These are phyloP conservation scores for Antitrichia curtipendula DNA, from an alignment of 225 moss, liverwort and hornwort genomes.

Conservation along the genomic window DNA sequence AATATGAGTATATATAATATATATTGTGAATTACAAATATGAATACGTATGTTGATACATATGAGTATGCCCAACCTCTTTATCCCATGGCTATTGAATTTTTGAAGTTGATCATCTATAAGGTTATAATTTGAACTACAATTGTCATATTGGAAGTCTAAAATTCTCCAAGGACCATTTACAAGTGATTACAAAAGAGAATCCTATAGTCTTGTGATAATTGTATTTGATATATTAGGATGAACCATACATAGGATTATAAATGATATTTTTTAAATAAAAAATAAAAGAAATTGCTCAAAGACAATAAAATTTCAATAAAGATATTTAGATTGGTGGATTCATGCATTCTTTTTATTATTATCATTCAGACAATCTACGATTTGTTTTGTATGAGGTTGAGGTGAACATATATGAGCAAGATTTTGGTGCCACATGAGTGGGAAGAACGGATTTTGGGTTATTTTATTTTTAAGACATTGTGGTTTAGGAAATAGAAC, in stretches of 20 bases:
- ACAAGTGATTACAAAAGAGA: rapidly evolving
- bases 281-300: neutral
- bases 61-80: rapidly evolving
- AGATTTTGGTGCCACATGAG: rapidly evolving
- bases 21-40: neutral
- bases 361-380: no score
- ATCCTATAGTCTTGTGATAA: rapidly evolving
- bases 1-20: neutral
- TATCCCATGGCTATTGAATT: neutral
- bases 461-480: neutral
- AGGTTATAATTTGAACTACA: neutral
- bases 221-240: neutral
- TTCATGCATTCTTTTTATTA: neutral
- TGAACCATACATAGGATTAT: neutral
- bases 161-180: rapidly evolving
- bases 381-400: neutral
- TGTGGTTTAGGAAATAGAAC: rapidly evolving
- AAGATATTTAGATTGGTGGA: neutral
- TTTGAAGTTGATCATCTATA: neutral
- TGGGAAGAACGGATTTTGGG: rapidly evolving
- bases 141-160: neutral
- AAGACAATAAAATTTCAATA: neutral
- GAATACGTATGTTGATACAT: rapidly evolving
- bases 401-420: rapidly evolving
- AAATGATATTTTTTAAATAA: neutral